These are phyloP conservation scores for Dactylonectria macrodidyma DNA, from an alignment of 2,329 filamentous ascomycete genomes.

Conservation along the genomic window DNA sequence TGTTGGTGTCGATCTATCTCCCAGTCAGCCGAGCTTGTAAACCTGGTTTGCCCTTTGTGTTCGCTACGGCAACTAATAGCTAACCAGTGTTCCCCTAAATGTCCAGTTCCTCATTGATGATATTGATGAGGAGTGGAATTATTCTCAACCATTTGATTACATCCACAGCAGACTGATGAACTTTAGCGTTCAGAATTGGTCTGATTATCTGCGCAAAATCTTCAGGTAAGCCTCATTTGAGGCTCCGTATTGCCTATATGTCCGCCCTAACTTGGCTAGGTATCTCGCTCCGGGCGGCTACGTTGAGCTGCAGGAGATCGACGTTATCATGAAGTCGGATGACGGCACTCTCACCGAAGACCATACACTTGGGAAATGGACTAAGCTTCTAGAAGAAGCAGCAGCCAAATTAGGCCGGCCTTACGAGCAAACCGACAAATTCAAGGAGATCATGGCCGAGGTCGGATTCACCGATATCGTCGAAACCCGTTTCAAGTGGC, in stretches of 20 bases:
- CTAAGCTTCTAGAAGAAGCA: slow-evolving; percentile 29
- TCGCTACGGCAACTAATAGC: background rate
- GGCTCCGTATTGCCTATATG: background rate
- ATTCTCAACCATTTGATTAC: slow-evolving; percentile 32
- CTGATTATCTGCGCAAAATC: slow-evolving; percentile 19
- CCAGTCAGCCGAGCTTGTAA: slow-evolving; percentile 36
- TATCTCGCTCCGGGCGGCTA: slow-evolving; percentile 17
- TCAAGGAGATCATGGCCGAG: slow-evolving; percentile 33
- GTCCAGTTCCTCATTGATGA: slow-evolving; percentile 35
- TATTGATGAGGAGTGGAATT: slow-evolving; percentile 36
- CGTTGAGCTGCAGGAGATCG: slow-evolving; percentile 15
- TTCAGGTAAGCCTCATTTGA: slow-evolving; percentile 10
- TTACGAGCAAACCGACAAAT: background rate
- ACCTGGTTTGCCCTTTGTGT: background rate
- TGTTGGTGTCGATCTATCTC: slow-evolving; percentile 32
- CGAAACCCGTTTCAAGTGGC: slow-evolving; percentile 15
- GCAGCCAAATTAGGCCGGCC: slow-evolving; percentile 34
- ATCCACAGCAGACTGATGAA: slow-evolving; percentile 41
- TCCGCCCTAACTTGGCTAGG: background rate
- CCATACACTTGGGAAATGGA: slow-evolving; percentile 35
- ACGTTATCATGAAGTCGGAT: background rate
- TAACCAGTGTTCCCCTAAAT: slow-evolving; percentile 32
- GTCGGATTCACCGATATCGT: slow-evolving; percentile 17
- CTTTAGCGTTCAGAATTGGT: slow-evolving; percentile 28
- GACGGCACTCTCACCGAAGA: slow-evolving; percentile 36